Evolutionary conservation across 129 eudicot species (phyloP), one percentile per base, ranked within the genome.

Genomic region (Deinandra increscens): DNA sequence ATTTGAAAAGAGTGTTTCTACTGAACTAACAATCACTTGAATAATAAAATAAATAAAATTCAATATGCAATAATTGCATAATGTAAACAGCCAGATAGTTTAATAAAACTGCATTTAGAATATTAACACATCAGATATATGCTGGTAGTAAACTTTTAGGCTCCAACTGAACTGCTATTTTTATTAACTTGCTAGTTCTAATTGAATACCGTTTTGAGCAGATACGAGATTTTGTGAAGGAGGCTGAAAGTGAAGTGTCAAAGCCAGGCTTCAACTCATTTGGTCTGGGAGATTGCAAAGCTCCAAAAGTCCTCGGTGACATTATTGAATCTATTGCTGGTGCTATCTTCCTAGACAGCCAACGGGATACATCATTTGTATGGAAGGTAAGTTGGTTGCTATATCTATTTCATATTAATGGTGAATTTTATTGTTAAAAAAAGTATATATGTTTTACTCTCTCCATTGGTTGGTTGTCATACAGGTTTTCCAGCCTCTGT

Each of bases 211-310:
- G 62, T 39, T 71, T 14, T 70, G 81, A 29, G 62, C 82, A 93
- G 99, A 93, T 93, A 43, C 84, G 97, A 14, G 99, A 89, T 64
- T 93, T 93, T 64, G 97, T 93, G 69, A 93, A 87, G 82, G 99
- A 89, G 79, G 93, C 80, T 58, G 82, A 85, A 26, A 69, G 49
- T 18, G 99, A 93, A 60, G 68, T 80, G 59, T 83, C 62, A 53
- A 89, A 93, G 79, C 95, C 95, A 36, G 95, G 95, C 13, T 85
- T 89, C 70, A 93, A 93, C 70, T 89, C 95, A 20, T 93, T 93
- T 74, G 99, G 99, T 39, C 78, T 93, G 33, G 99, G 99, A 74
- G 99, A 93, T 70, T 93, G 97, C 85, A 93, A 93, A 85, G 99
- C 99, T 49, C 99, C 99, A 15, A 93, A 93, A 80, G 99, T 93